Evolutionary conservation across 257 asterid species (phyloP).

Genomic region (Solanum corneliomulleri): DNA sequence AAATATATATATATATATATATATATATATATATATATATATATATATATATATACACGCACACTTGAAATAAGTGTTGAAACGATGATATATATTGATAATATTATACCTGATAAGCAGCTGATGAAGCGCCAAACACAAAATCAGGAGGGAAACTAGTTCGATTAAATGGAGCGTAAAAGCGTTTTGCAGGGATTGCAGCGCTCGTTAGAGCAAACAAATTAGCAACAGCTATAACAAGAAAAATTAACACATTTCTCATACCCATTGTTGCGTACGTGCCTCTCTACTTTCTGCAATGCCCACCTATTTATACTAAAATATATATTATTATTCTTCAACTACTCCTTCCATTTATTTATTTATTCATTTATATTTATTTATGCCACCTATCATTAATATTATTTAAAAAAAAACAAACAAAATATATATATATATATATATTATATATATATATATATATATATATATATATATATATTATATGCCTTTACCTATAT

Average conservation of each 20-base stretch:
- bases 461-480: no score
- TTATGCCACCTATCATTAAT: background rate
- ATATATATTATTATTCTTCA: no score
- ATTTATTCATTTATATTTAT: background rate
- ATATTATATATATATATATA: no score
- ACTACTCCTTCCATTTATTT: no score
- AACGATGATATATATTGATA: no score
- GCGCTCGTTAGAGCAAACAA: background rate
- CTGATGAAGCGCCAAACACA: slow-evolving; percentile 25
- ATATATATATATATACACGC: no score
- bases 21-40: no score
- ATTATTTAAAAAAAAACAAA: background rate
- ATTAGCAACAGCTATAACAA: background rate
- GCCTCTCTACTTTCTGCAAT: background rate
- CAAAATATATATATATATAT: no score
- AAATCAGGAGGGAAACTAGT: slow-evolving; percentile 8
- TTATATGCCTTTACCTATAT: no score
- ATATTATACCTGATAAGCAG: slow-evolving; percentile 22
- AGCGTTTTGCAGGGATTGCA: background rate
- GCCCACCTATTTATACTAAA: background rate
- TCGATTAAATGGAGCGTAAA: background rate
- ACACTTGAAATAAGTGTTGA: no score
- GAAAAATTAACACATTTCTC: background rate
- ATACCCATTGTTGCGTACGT: background rate
- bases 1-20: background rate